These are phyloP conservation scores for Cordyceps cicadae DNA, from an alignment of 2,329 filamentous ascomycete genomes.

Conservation along the genomic window DNA sequence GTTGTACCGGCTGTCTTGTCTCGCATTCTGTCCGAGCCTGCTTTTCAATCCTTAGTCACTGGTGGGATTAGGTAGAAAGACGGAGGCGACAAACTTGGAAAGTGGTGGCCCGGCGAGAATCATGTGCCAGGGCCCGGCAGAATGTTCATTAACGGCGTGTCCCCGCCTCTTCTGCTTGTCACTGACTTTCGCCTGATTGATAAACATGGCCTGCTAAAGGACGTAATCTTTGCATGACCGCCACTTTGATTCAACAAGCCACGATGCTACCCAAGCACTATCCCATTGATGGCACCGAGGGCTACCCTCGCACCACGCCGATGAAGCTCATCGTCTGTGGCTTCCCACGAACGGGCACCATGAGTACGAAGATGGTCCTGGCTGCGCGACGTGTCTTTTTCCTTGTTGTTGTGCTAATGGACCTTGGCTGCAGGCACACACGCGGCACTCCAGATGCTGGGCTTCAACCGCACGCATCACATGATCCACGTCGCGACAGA, in stretches of 20 bases:
- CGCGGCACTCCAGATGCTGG: slow-evolving; percentile 9
- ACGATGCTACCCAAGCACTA: slow-evolving; percentile 3
- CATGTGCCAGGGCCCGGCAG: too few species aligned
- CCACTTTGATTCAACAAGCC: background rate
- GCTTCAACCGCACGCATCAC: slow-evolving; percentile 15
- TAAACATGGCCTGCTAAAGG: background rate
- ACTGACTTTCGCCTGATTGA: background rate
- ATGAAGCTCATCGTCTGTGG: slow-evolving; percentile 9
- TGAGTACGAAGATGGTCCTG: background rate
- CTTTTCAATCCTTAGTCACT: too few species aligned
- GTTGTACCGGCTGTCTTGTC: background rate
- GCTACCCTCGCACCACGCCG: slow-evolving; percentile 9
- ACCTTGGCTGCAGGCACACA: background rate
- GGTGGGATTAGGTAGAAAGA: background rate
- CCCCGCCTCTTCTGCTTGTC: background rate
- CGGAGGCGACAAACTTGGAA: background rate
- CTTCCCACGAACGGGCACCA: slow-evolving; percentile 11
- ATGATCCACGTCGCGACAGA: slow-evolving; percentile 1
- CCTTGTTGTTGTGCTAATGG: background rate
- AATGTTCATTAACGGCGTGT: background rate
- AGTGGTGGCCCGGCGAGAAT: background rate
- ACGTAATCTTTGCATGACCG: background rate
- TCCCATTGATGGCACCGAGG: slow-evolving; percentile 10
- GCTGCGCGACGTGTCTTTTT: too few species aligned
- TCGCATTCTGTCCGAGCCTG: too few species aligned